These are phyloP conservation scores for Podila clonocystis DNA, from an alignment of 192 early-diverging fungal species.

Conservation along the genomic window DNA sequence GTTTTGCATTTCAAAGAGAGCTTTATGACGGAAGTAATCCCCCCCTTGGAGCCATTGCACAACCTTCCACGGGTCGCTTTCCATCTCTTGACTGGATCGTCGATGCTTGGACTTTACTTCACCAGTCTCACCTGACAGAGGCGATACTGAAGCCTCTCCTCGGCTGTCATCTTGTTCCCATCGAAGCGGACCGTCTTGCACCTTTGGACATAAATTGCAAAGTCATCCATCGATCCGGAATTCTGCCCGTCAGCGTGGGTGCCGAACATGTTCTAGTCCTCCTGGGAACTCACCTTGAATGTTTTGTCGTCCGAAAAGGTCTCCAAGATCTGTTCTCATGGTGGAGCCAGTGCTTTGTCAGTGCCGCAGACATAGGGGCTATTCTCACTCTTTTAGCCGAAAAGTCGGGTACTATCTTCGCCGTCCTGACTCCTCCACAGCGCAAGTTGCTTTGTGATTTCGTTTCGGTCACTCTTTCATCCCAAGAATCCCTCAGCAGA, in stretches of 20 bases:
- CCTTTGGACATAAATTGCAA: neutral
- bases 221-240: neutral
- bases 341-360: too few relatives aligned
- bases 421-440: too few relatives aligned
- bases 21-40: neutral
- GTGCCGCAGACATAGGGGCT: too few relatives aligned
- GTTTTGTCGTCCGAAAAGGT: too few relatives aligned
- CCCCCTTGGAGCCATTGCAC: neutral
- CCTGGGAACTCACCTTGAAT: neutral
- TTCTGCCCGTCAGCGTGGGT: neutral
- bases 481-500: too few relatives aligned
- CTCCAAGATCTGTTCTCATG: too few relatives aligned
- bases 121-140: too few relatives aligned
- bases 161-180: conserved; percentile 10
- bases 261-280: neutral
- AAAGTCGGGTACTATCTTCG: too few relatives aligned
- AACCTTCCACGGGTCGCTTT: neutral
- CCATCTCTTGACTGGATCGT: conserved; percentile 16
- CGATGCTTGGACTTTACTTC: conserved; percentile 16
- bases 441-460: too few relatives aligned
- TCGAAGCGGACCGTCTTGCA: neutral
- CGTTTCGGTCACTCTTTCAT: too few relatives aligned
- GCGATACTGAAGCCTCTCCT: neutral
- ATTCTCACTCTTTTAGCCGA: too few relatives aligned
- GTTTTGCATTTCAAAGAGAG: neutral